phyloP scores from a whole-genome alignment of 225 moss, liverwort and hornwort species.

The Straminergon stramineum region DNA sequence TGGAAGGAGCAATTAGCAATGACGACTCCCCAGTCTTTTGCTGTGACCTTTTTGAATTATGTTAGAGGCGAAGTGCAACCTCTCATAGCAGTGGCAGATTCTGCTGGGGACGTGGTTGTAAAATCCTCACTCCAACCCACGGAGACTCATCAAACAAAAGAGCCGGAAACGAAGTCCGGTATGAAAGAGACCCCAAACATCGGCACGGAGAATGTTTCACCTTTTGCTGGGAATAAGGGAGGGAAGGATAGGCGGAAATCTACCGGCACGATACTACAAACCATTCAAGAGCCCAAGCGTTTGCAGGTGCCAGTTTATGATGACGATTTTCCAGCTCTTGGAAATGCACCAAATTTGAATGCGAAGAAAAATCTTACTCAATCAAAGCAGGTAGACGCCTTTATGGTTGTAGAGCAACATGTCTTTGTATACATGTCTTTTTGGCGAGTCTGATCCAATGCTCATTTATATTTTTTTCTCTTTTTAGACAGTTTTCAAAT shows the following conservation, averaged over 20 bases:
- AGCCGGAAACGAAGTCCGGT: constrained; percentile 3
- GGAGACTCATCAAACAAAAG: neutral
- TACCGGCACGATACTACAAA: constrained; percentile 23
- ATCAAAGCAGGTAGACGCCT: constrained; percentile 33
- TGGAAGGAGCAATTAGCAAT: constrained; percentile 31
- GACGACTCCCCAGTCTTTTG: constrained; percentile 59
- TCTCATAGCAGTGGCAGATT: constrained; percentile 27
- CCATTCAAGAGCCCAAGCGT: constrained; percentile 29
- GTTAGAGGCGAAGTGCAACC: constrained; percentile 56
- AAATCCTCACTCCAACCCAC: constrained; percentile 9
- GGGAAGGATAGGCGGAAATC: constrained; percentile 32
- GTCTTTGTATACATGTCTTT: neutral
- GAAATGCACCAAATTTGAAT: constrained; percentile 18
- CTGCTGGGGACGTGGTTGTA: constrained; percentile 6
- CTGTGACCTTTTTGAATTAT: constrained; percentile 53
- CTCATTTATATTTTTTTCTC: neutral
- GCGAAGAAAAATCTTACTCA: constrained; percentile 17
- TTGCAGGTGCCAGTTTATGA: constrained; percentile 47
- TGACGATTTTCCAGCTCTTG: constrained; percentile 63
- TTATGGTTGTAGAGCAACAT: neutral
- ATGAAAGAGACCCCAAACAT: constrained; percentile 8
- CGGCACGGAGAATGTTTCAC: constrained; percentile 8
- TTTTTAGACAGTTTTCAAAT: neutral
- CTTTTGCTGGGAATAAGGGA: constrained; percentile 11
- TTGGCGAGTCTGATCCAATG: neutral